Evolutionary conservation across 768 basidiomycete genomes (phyloP), one percentile per base, ranked within the genome.

Genomic region (Amanita polypyramis): DNA sequence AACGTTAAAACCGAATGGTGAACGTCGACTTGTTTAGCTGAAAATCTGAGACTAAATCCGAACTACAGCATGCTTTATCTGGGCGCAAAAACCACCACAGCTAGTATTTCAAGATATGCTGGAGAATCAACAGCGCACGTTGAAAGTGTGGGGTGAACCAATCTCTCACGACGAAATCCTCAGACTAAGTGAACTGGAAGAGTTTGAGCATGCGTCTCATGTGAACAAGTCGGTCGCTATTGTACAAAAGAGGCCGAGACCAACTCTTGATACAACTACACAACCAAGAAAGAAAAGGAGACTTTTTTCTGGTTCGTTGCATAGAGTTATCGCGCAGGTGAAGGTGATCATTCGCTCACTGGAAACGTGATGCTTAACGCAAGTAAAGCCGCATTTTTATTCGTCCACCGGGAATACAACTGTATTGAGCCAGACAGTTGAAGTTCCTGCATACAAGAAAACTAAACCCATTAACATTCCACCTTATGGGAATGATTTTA

Each of bases 291-390:
- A 70, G 55, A 63, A 57, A 35, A 58, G 56, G 44, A 69, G 64
- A 39, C 45, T 72, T 10, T 65, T 70, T 45, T 35, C 49, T n/a
- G 58, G 57, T 2, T 59, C 66, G 2, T 58, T 77, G 27, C 55
- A 65, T 46, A 52, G 58, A 35, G 43, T 69, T 29, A 66, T 79
- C 47, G 70, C 75, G 14, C 71, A 71, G 63, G 77, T 77, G 44
- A 34, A 67, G 58, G 30, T 39, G 32, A n/a, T 9, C 20, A 45
- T 56, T 54, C n/a, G 55, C 54, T 49, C 58, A 56, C 55, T 49
- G 53, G 50, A 49, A 33, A 20, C 39, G 44, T 48, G 19, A 58
- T 47, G 34, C 55, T 51, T n/a, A 27, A 54, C 49, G 43, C 35
- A 11, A 49, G 43, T 46, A 25, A 37, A 71, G 70, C 71, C 70